A percentile compares a stretch with the other conserved stretches of the same genome.
phyloP scores from a whole-genome alignment of 192 early-diverging fungal species.

The Entrophospora sp. region DNA sequence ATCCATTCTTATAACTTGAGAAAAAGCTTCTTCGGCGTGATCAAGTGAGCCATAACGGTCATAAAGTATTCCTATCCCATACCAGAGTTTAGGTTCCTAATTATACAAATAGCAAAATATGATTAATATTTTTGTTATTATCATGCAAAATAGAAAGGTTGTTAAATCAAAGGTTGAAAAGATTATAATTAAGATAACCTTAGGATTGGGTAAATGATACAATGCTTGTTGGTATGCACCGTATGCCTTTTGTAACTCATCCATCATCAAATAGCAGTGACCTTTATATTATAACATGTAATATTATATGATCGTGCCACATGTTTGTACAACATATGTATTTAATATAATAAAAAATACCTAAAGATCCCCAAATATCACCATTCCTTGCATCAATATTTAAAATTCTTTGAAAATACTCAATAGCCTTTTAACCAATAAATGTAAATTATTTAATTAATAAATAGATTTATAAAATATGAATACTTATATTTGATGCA shows the following conservation, averaged over 20 bases:
- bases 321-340: no score
- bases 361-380: conserved; percentile 87
- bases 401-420: conserved; percentile 87
- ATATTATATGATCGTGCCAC: no score
- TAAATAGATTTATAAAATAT: not conserved
- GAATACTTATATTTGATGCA: conserved; percentile 4
- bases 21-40: conserved; percentile 93
- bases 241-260: conserved; percentile 91
- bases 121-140: no score
- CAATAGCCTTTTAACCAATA: conserved; percentile 55
- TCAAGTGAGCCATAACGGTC: conserved; percentile 96
- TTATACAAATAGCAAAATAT: not conserved
- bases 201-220: conserved; percentile 81
- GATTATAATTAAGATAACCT: no score
- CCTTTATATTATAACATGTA: no score
- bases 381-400: conserved; percentile 76
- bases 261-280: conserved; percentile 94
- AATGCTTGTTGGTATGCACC: conserved; percentile 94
- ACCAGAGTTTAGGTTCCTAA: conserved; percentile 97
- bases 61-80: conserved; percentile 96
- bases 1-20: conserved; percentile 90
- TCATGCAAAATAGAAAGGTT: no score
- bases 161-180: no score
- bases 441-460: conserved; percentile 3
- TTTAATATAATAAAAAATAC: not conserved